phyloP scores from a whole-genome alignment of 176 grass and related monocot species.

The Triticum urartu region DNA sequence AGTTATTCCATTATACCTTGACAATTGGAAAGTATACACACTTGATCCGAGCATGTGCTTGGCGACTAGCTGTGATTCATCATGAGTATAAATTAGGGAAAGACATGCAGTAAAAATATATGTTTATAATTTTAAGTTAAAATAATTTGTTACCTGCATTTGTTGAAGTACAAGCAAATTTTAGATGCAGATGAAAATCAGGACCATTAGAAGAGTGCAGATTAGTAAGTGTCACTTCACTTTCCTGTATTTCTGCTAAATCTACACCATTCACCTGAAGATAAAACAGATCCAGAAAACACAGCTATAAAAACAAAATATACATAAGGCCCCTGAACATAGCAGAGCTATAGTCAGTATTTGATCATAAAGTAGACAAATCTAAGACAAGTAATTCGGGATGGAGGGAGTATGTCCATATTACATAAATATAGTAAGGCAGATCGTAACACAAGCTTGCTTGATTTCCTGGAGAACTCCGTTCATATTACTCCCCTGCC shows the following conservation, averaged over 20 bases:
- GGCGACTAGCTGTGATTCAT: slow-evolving; percentile 12
- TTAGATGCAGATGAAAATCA: slow-evolving; percentile 46
- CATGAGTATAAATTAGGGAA: background rate
- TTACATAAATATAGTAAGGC: background rate
- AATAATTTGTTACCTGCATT: slow-evolving; percentile 15
- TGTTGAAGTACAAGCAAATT: background rate
- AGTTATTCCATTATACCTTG: slow-evolving; percentile 38
- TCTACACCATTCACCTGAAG: slow-evolving; percentile 52
- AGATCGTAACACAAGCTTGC: background rate
- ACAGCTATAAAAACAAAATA: background rate
- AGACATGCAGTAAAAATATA: background rate
- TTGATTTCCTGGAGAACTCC: background rate
- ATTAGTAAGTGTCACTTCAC: slow-evolving; percentile 52
- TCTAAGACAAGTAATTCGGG: no score
- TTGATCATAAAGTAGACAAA: background rate
- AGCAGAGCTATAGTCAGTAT: background rate
- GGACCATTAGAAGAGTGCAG: slow-evolving; percentile 57
- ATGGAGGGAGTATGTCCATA: background rate
- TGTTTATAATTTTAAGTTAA: background rate
- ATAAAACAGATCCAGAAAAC: slow-evolving; percentile 14
- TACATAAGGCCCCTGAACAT: background rate
- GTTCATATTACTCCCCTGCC: background rate
- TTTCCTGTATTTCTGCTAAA: slow-evolving; percentile 51
- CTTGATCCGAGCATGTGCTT: slow-evolving; percentile 45
- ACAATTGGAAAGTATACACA: slow-evolving; percentile 61